Percentiles rank a stretch among this genome's conserved stretches.
Evolutionary conservation across 768 basidiomycete species (phyloP).

Genomic region (Amanita inopinata): DNA sequence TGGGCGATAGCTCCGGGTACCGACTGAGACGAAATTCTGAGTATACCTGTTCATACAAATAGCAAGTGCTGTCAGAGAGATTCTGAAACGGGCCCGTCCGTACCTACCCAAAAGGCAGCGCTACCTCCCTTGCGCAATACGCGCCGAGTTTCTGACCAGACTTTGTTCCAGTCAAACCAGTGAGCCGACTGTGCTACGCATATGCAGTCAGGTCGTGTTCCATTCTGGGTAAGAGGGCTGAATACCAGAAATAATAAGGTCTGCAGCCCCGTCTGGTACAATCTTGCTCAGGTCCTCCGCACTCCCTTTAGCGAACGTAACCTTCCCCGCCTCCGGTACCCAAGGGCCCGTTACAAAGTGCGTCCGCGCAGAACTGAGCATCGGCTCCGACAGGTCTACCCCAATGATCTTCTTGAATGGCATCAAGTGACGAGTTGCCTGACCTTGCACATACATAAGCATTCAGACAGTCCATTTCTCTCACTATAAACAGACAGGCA

Average conservation of each 20-base stretch:
- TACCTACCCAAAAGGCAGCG: slow-evolving; percentile 63
- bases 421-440: slow-evolving; percentile 51
- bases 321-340: slow-evolving; percentile 10
- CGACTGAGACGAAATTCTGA: slow-evolving; percentile 67
- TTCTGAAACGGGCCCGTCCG: neutral
- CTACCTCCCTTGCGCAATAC: slow-evolving; percentile 54
- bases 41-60: slow-evolving; percentile 32
- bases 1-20: slow-evolving; percentile 46
- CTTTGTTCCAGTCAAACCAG: slow-evolving; percentile 69
- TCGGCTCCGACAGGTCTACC: slow-evolving; percentile 64
- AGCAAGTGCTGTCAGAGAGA: neutral
- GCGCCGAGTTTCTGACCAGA: slow-evolving; percentile 60
- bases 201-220: neutral
- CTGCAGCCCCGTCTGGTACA: slow-evolving; percentile 39
- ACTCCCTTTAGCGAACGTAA: slow-evolving; percentile 23
- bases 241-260: slow-evolving; percentile 59
- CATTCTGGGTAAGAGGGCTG: slow-evolving; percentile 3
- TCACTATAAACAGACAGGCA: neutral
- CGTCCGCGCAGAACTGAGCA: slow-evolving; percentile 49
- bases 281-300: slow-evolving; percentile 50
- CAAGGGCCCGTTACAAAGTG: slow-evolving; percentile 10
- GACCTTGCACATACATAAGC: slow-evolving; percentile 34
- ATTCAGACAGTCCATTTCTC: too few relatives aligned
- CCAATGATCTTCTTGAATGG: slow-evolving; percentile 55
- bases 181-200: slow-evolving; percentile 66